These are phyloP conservation scores for Nyssa sinensis DNA, from an alignment of 148 eudicot species.

Conservation along the genomic window DNA sequence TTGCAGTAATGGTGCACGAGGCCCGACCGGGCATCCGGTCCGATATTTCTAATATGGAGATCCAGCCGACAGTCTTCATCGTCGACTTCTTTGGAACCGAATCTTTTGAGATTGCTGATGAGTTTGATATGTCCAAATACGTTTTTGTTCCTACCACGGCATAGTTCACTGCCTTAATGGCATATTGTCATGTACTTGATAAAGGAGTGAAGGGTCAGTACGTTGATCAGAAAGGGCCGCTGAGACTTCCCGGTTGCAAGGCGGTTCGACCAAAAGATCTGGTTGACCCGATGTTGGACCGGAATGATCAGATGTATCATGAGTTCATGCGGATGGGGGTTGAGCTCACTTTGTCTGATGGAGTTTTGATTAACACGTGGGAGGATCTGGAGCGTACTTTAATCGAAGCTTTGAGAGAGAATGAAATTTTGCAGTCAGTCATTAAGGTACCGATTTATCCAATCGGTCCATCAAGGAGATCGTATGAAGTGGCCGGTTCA, in stretches of 20 bases:
- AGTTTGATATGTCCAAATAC: slow-evolving; percentile 28
- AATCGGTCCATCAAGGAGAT: slow-evolving; percentile 28
- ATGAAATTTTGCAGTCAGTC: slow-evolving; percentile 18
- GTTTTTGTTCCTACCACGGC: slow-evolving; percentile 31
- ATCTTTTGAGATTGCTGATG: slow-evolving; percentile 24
- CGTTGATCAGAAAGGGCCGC: slow-evolving; percentile 12
- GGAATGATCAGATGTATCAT: background rate
- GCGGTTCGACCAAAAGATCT: slow-evolving; percentile 26
- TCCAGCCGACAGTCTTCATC: slow-evolving; percentile 26
- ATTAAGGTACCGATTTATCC: slow-evolving; percentile 31
- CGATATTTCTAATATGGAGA: slow-evolving; percentile 16
- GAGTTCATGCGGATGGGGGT: slow-evolving; percentile 22
- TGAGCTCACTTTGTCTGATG: slow-evolving; percentile 25
- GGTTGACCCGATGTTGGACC: background rate
- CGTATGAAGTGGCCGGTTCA: background rate
- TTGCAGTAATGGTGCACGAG: slow-evolving; percentile 20
- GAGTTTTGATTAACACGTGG: slow-evolving; percentile 44
- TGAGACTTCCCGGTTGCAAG: slow-evolving; percentile 32
- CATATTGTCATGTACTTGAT: slow-evolving; percentile 15
- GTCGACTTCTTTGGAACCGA: slow-evolving; percentile 34
- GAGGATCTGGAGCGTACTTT: slow-evolving; percentile 32
- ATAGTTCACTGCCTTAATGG: slow-evolving; percentile 22
- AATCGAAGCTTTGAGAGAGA: slow-evolving; percentile 19
- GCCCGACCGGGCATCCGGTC: slow-evolving; percentile 24
- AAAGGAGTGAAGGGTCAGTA: slow-evolving; percentile 1